Percentiles rank a stretch among this genome's conserved stretches.
Evolutionary conservation across 345 rosid species (phyloP).

Genomic region (Camelina sativa): DNA sequence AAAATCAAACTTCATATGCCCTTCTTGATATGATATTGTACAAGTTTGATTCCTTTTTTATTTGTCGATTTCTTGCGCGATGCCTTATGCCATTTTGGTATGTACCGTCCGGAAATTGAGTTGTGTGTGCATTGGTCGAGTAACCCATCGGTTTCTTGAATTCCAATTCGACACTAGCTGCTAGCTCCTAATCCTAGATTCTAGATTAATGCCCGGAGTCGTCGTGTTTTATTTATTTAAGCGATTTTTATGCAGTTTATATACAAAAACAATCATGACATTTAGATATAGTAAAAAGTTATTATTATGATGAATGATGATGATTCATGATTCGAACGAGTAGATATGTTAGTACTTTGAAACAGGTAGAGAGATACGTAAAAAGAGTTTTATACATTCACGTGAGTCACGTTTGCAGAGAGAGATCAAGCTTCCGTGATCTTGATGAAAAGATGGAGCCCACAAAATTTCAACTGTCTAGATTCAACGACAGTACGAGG

Average conservation of each 20-base stretch:
- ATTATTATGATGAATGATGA: not conserved
- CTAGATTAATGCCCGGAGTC: not conserved
- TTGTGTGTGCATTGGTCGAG: conserved; percentile 25
- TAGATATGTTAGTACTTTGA: not conserved
- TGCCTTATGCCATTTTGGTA: conserved; percentile 28
- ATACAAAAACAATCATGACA: not conserved
- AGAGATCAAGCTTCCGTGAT: conserved; percentile 36
- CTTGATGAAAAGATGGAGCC: conserved; percentile 25
- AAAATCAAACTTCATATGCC: not conserved
- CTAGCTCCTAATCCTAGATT: conserved; percentile 21
- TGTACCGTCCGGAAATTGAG: conserved; percentile 14
- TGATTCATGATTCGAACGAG: not conserved
- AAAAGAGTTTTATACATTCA: conserved; percentile 13
- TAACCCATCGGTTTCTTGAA: conserved; percentile 32
- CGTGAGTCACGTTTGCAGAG: conserved; percentile 45
- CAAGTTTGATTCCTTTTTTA: not conserved
- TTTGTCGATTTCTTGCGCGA: conserved; percentile 1
- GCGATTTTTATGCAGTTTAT: not conserved
- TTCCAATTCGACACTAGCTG: conserved; percentile 20
- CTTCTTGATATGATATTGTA: not conserved
- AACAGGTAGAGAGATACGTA: not conserved
- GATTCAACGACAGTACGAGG: conserved; percentile 44
- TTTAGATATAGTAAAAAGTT: not conserved
- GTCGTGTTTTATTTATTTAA: too few relatives aligned
- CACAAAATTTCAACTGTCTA: conserved; percentile 32